phyloP scores from a whole-genome alignment of 2,329 filamentous ascomycete genomes.

The Botrytis medusae region DNA sequence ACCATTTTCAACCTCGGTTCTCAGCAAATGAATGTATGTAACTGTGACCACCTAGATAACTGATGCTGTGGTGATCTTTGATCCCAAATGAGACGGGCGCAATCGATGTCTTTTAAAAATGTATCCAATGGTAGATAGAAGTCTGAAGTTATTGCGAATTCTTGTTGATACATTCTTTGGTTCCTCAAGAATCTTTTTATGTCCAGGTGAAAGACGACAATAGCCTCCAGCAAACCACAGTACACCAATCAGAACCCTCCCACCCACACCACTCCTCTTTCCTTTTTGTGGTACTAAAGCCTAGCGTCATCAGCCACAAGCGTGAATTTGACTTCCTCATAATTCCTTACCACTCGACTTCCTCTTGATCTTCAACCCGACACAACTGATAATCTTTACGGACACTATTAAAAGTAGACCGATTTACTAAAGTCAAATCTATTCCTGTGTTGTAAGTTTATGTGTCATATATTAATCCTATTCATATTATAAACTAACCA shows the following conservation, averaged over 20 bases:
- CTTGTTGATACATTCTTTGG: not conserved
- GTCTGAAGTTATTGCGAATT: not conserved
- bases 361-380: not conserved
- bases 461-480: too few relatives aligned
- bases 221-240: not conserved
- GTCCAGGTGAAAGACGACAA: not conserved
- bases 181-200: conserved; percentile 1
- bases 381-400: not conserved
- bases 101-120: not conserved
- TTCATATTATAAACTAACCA: conserved; percentile 2
- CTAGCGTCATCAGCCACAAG: conserved; percentile 21
- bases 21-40: not conserved
- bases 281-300: conserved; percentile 2
- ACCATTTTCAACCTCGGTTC: conserved; percentile 12
- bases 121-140: not conserved
- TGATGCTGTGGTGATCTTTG: not conserved
- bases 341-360: not conserved
- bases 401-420: not conserved
- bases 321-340: conserved; percentile 19
- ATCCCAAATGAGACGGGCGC: not conserved
- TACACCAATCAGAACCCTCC: conserved; percentile 5
- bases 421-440: not conserved
- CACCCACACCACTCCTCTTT: not conserved
- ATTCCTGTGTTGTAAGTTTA: conserved; percentile 16
- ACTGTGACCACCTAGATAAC: not conserved